Evolutionary conservation across 2,329 filamentous ascomycete genomes (phyloP).

Genomic region (Exophiala spinifera): DNA sequence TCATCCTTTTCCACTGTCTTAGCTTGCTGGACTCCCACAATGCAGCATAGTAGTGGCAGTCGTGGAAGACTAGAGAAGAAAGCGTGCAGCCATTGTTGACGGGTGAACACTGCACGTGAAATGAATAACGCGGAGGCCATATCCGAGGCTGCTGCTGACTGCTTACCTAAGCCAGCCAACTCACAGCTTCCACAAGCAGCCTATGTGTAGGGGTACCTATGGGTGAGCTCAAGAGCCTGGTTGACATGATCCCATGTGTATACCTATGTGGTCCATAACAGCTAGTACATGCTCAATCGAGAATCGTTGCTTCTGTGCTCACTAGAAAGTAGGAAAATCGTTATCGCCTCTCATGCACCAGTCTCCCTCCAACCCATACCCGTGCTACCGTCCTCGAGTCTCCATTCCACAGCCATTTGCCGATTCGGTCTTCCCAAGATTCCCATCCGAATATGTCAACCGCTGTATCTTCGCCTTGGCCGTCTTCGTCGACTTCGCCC

Average conservation of each 20-base stretch:
- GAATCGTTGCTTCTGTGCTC: too few species aligned
- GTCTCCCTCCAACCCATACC: constrained; percentile 82
- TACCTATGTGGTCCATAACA: too few species aligned
- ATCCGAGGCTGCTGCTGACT: not conserved
- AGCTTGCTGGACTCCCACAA: not conserved
- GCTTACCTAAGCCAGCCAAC: not conserved
- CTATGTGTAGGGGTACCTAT: too few species aligned
- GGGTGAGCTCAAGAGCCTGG: too few species aligned
- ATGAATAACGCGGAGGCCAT: not conserved
- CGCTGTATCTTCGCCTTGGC: constrained; percentile 51
- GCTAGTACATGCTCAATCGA: too few species aligned
- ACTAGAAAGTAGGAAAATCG: not conserved
- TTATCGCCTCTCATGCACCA: constrained; percentile 63
- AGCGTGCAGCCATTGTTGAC: constrained; percentile 15
- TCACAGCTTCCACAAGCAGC: not conserved
- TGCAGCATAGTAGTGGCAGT: too few species aligned
- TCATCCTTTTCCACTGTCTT: constrained; percentile 17
- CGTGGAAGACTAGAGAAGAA: too few species aligned
- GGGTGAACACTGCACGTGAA: constrained; percentile 21
- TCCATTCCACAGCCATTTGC: constrained; percentile 93
- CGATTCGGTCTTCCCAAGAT: constrained; percentile 77
- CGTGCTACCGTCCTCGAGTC: constrained; percentile 85
- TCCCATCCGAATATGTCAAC: constrained; percentile 93
- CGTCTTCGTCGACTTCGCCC: constrained; percentile 28
- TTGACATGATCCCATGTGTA: not conserved